These are phyloP conservation scores for Xylaria sp. DNA, from an alignment of 2,329 filamentous ascomycete genomes.

Conservation along the genomic window DNA sequence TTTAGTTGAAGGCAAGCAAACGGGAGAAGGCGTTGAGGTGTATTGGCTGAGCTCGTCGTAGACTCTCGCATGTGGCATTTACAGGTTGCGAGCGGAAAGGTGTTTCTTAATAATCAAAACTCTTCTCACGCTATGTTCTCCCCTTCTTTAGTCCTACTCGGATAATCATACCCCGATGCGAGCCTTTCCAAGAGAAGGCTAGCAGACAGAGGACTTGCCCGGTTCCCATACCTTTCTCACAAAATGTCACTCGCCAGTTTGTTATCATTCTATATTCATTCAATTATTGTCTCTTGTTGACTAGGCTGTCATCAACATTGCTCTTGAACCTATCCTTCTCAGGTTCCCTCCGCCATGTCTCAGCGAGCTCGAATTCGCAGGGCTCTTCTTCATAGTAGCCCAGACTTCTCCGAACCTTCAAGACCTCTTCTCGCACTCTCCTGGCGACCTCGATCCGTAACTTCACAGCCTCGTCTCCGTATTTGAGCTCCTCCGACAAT, in stretches of 20 bases:
- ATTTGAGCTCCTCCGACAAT: conserved; percentile 74
- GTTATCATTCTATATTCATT: not conserved
- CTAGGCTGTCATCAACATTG: conserved; percentile 64
- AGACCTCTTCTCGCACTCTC: conserved; percentile 80
- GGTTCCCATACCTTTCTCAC: not conserved
- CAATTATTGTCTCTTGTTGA: conserved; percentile 50
- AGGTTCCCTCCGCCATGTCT: conserved; percentile 77
- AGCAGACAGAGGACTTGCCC: not conserved
- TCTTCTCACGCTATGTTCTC: not conserved
- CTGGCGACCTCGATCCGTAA: conserved; percentile 83
- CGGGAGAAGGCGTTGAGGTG: conserved; percentile 31
- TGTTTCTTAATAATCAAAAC: conserved; percentile 18
- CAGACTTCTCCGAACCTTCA: conserved; percentile 77
- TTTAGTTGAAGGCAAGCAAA: conserved; percentile 20
- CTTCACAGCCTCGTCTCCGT: conserved; percentile 78
- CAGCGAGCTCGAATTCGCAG: conserved; percentile 77
- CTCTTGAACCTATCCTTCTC: conserved; percentile 62
- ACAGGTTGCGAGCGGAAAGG: conserved; percentile 26
- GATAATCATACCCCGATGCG: conserved; percentile 8
- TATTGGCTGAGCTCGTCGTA: conserved; percentile 26
- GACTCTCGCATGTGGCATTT: conserved; percentile 34
- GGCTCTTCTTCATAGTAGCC: conserved; percentile 77
- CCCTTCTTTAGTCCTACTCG: not conserved
- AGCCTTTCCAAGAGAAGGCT: not conserved
- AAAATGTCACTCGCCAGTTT: not conserved